A percentile compares a stretch with the other conserved stretches of the same genome.
Conservation (phyloP, 73 alveolate genomes). For the Paraurostyla sp. region DNA sequence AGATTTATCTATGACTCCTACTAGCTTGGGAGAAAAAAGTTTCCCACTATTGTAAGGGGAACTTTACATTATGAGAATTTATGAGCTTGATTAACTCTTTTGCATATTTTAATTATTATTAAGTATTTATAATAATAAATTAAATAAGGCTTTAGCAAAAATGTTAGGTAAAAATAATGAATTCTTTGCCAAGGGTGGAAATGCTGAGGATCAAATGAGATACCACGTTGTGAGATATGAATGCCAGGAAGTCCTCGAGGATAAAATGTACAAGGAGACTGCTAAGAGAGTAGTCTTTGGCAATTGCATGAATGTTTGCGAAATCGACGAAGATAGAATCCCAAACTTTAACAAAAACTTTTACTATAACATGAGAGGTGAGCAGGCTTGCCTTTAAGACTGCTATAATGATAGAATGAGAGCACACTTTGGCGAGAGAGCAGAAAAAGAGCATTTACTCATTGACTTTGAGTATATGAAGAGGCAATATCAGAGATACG, state of each 20-base stretch:
- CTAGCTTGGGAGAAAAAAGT: background rate
- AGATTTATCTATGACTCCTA: too few species aligned
- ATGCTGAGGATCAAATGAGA: conserved; percentile 51
- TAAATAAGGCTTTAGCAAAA: background rate
- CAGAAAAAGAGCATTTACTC: conserved; percentile 3
- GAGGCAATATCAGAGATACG: conserved; percentile 38
- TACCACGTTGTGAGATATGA: conserved; percentile 21
- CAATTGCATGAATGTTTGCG: conserved; percentile 43
- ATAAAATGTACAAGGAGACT: conserved; percentile 42
- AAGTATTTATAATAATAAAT: conserved; percentile 12
- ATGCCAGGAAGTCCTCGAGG: background rate
- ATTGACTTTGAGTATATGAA: conserved; percentile 16
- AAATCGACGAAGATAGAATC: background rate
- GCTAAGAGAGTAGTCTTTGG: conserved; percentile 54
- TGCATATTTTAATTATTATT: background rate
- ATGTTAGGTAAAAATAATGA: conserved; percentile 21
- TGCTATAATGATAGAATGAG: conserved; percentile 47
- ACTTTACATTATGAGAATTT: background rate
- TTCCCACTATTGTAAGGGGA: background rate
- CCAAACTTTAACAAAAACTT: conserved; percentile 9
- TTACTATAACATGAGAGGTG: background rate
- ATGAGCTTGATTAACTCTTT: background rate
- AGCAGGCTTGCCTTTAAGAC: conserved; percentile 28
- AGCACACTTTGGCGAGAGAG: conserved; percentile 34
- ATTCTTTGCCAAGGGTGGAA: conserved; percentile 26